Conservation (phyloP, 2,329 filamentous ascomycete genomes). For the Talaromyces piceae region DNA sequence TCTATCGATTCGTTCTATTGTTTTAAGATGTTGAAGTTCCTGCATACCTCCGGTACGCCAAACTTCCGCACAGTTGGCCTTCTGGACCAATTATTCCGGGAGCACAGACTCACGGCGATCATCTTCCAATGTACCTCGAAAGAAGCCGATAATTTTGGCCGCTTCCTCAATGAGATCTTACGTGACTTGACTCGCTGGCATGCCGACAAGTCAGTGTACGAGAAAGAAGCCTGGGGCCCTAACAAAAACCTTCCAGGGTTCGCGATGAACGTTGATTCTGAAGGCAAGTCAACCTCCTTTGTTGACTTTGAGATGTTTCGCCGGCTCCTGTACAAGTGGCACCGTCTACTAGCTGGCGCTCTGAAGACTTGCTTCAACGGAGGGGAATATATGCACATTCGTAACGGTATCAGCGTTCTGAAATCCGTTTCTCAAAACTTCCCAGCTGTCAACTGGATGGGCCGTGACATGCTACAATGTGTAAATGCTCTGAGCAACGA, state of each 20-base stretch:
- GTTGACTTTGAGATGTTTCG: conserved; percentile 83
- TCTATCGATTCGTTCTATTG: conserved; percentile 82
- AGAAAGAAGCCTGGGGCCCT: conserved; percentile 68
- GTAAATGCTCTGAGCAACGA: conserved; percentile 38
- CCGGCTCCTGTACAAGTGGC: conserved; percentile 81
- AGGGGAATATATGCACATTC: conserved; percentile 93
- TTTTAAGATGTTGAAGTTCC: conserved; percentile 76
- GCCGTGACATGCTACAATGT: conserved; percentile 39
- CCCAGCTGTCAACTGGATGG: conserved; percentile 86
- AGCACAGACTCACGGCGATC: conserved; percentile 70
- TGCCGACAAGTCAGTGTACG: conserved; percentile 64
- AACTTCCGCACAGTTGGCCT: conserved; percentile 82
- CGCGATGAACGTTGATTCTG: conserved; percentile 61
- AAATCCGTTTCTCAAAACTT: conserved; percentile 75
- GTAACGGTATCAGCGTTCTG: conserved; percentile 86
- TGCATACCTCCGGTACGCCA: conserved; percentile 76
- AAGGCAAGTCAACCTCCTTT: conserved; percentile 62
- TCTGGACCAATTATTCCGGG: conserved; percentile 74
- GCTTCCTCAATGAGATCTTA: conserved; percentile 76
- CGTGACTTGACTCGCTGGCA: conserved; percentile 81
- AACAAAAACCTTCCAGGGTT: conserved; percentile 68
- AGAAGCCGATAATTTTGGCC: conserved; percentile 87
- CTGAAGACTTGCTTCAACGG: conserved; percentile 74
- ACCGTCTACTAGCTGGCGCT: conserved; percentile 70
- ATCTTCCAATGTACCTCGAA: conserved; percentile 86